These are phyloP conservation scores for Lipomyces sp. DNA, from an alignment of 805 yeast genomes.

Conservation along the genomic window DNA sequence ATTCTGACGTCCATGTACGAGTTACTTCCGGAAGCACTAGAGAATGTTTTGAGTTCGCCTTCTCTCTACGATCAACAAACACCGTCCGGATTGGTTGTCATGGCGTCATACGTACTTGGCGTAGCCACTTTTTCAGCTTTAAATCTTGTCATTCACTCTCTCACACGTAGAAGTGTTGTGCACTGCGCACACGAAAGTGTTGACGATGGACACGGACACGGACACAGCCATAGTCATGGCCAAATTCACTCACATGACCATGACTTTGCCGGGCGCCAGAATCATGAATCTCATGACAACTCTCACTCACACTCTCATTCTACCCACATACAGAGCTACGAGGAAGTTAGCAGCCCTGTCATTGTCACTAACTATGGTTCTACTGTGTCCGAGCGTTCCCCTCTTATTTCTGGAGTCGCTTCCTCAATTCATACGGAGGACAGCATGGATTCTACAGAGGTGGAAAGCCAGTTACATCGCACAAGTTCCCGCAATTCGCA, in stretches of 20 bases:
- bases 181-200: conserved; percentile 76
- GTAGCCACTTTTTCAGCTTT: conserved; percentile 61
- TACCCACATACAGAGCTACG: neutral
- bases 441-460: neutral
- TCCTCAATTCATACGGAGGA: neutral
- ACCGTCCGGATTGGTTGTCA: conserved; percentile 49
- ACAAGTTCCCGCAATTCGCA: neutral
- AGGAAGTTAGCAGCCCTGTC: neutral
- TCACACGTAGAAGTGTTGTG: conserved; percentile 80
- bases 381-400: conserved; percentile 14
- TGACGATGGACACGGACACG: conserved; percentile 39
- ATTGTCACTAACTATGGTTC: conserved; percentile 17
- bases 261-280: conserved; percentile 24
- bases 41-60: conserved; percentile 50
- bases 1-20: conserved; percentile 74
- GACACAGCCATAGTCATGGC: conserved; percentile 36
- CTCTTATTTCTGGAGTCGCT: neutral
- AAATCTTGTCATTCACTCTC: conserved; percentile 68
- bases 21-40: conserved; percentile 69
- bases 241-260: conserved; percentile 37
- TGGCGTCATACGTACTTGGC: conserved; percentile 62
- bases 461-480: neutral
- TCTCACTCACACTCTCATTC: conserved; percentile 19
- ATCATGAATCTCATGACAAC: conserved; percentile 20
- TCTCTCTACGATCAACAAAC: conserved; percentile 39